Evolutionary conservation across 1,139 yeast species (phyloP).

Genomic region (Lodderomyces parapsilosis): DNA sequence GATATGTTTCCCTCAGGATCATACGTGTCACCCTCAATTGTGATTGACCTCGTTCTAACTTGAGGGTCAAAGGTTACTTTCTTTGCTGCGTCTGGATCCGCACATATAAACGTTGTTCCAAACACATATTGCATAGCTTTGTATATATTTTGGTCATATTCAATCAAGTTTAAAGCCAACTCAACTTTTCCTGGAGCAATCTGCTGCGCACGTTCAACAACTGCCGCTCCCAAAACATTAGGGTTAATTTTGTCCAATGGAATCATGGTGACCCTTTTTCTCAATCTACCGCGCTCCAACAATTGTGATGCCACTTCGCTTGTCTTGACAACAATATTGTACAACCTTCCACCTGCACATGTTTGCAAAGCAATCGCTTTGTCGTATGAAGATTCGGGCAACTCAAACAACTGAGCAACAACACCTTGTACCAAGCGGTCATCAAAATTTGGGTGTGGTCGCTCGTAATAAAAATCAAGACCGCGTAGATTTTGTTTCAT

Average conservation of each 20-base stretch:
- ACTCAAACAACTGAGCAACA: conserved; percentile 78
- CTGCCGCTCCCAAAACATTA: conserved; percentile 41
- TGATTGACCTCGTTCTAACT: conserved; percentile 81
- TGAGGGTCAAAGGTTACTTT: conserved; percentile 81
- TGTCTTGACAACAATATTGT: conserved; percentile 87
- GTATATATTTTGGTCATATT: conserved; percentile 65
- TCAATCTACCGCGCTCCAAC: conserved; percentile 73
- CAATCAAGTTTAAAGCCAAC: conserved; percentile 76
- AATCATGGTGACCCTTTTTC: conserved; percentile 84
- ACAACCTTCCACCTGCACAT: conserved; percentile 91
- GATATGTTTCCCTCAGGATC: conserved; percentile 96
- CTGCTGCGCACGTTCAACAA: conserved; percentile 59
- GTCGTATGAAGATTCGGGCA: conserved; percentile 56
- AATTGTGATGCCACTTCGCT: conserved; percentile 82
- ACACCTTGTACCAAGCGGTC: conserved; percentile 74
- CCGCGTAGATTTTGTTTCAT: conserved; percentile 63
- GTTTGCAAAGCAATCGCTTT: conserved; percentile 86
- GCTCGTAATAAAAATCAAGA: conserved; percentile 71
- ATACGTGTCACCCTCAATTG: conserved; percentile 89
- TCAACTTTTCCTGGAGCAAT: conserved; percentile 84
- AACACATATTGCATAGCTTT: conserved; percentile 92
- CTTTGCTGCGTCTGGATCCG: conserved; percentile 86
- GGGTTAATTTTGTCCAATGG: conserved; percentile 86
- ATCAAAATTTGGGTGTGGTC: conserved; percentile 63
- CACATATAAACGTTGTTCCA: conserved; percentile 83